Evolutionary conservation across 805 yeast genomes (phyloP), one percentile per base, ranked within the genome.

Genomic region (Wilhelminamyces savonicus): DNA sequence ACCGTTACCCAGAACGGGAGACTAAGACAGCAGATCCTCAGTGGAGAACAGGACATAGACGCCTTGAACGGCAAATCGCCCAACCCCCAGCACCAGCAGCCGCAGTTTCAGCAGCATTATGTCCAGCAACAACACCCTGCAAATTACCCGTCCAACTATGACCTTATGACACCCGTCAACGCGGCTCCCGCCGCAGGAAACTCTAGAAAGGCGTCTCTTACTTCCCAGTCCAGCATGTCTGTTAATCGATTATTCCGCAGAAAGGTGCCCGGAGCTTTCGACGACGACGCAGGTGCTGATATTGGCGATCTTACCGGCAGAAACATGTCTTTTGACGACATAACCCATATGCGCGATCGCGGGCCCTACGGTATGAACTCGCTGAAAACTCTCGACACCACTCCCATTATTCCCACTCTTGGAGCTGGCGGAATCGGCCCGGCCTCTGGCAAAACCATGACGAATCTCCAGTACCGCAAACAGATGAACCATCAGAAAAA

Each of bases 371-470:
- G 79, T 3, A 59, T 69, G 13, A 59, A 41, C 19, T 56, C 24
- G 28, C 49, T 23, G 11, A 40, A 46, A 19, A 30, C 52, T 5
- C 52, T 62, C 32, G 85, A 79, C 38, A 69, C 88, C 0, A 69
- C 85, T 0, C 88, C 92, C 7, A 75, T 79, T 38, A 82, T 83
- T 23, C 94, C 94, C 5, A 81, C 86, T 0, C 31, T 82, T 3
- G 62, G 72, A 4, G 54, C 69, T 0, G 34, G 42, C 5, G 35
- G 35, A 11, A 5, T 26, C 37, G 44, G 40, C 37, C 52, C 34
- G 23, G 33, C 30, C 43, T 50, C 27, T 36, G 31, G 38, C 15
- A 60, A 37, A 16, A 37, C 56, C 27, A 46, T 62, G 41, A 67
- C 67, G 30, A 78, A 72, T 41, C 62, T 74, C 5, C 78, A 78